Conservation (phyloP, 192 early-diverging fungal genomes). For the Gigaspora rosea region DNA sequence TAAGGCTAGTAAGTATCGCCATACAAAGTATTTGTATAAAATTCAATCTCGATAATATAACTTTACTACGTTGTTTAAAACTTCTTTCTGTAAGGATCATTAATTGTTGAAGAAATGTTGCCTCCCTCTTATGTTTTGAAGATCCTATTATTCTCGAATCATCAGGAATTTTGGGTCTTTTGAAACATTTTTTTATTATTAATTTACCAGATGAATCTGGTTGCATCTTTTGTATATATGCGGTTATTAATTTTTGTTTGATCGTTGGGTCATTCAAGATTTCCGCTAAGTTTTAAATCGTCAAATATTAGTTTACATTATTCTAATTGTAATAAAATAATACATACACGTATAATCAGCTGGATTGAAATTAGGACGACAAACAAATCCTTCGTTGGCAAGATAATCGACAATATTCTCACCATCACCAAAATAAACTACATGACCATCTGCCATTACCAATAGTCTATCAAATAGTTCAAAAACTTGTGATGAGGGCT, state of each 20-base stretch:
- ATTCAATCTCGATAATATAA: slow-evolving; percentile 15
- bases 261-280: neutral
- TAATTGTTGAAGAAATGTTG: slow-evolving; percentile 26
- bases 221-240: neutral
- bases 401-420: neutral
- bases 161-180: neutral
- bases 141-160: neutral
- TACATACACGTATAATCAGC: slow-evolving; percentile 27
- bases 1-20: neutral
- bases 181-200: neutral
- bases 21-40: slow-evolving; percentile 1
- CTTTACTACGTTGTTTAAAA: slow-evolving; percentile 22
- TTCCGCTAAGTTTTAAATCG: slow-evolving; percentile 4
- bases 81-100: slow-evolving; percentile 4
- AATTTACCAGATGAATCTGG: slow-evolving; percentile 8
- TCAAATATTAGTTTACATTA: neutral
- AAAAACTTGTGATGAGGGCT: slow-evolving; percentile 82
- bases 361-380: slow-evolving; percentile 17
- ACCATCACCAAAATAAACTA: slow-evolving; percentile 63
- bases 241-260: slow-evolving; percentile 2
- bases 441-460: slow-evolving; percentile 63
- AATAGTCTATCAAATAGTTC: slow-evolving; percentile 70
- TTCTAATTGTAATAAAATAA: neutral
- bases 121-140: slow-evolving; percentile 12
- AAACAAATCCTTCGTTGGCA: slow-evolving; percentile 1